A percentile compares a stretch with the other conserved stretches of the same genome.
Conservation (phyloP, 345 rosid genomes). For the Dipteronia sinensis region DNA sequence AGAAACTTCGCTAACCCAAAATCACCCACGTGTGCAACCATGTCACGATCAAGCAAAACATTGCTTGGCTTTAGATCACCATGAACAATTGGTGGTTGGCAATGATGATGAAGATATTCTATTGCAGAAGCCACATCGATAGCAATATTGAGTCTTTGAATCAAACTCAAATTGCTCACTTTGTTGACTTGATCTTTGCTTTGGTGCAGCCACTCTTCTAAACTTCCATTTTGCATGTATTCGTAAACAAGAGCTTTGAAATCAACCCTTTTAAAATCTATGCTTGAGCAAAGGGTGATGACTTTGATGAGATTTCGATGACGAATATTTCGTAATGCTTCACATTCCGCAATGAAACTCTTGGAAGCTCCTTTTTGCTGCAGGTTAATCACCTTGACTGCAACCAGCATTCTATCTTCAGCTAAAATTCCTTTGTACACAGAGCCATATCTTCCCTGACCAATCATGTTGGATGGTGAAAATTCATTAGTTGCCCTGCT, state of each 20-base stretch:
- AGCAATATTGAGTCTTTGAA: too few species aligned
- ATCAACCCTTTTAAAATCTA: background rate
- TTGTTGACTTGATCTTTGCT: too few species aligned
- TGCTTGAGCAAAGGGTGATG: constrained; percentile 13
- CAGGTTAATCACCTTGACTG: too few species aligned
- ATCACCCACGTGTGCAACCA: constrained; percentile 26
- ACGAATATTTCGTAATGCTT: constrained; percentile 16
- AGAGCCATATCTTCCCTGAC: constrained; percentile 23
- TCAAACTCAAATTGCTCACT: too few species aligned
- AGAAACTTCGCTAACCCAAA: constrained; percentile 26
- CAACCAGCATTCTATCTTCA: constrained; percentile 5
- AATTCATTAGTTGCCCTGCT: too few species aligned
- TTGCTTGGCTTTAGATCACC: constrained; percentile 30
- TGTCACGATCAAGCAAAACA: constrained; percentile 25
- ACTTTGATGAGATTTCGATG: too few species aligned
- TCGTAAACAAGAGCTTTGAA: constrained; percentile 32
- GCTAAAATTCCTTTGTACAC: constrained; percentile 30
- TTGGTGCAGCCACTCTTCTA: too few species aligned
- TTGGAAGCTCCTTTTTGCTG: too few species aligned
- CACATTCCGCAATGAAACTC: background rate
- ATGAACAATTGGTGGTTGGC: constrained; percentile 24
- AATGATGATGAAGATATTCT: constrained; percentile 29
- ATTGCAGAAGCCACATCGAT: background rate
- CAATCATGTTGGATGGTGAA: constrained; percentile 11
- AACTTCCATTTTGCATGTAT: background rate